Evolutionary conservation across 768 basidiomycete genomes (phyloP), one percentile per base, ranked within the genome.

Genomic region (Russula ochroleuca): DNA sequence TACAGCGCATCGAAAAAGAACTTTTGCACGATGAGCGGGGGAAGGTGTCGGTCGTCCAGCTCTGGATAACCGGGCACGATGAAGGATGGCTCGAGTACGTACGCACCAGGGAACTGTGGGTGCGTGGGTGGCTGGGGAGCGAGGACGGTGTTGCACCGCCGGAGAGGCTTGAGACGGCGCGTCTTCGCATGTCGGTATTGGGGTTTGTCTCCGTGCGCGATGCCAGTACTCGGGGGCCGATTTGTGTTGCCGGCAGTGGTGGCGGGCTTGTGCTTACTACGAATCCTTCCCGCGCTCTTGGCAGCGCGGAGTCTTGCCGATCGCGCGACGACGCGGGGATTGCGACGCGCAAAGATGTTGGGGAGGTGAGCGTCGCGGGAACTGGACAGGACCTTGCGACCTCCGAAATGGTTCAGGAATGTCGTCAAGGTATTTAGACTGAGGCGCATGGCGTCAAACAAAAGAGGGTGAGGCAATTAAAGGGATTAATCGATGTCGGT

Each of bases 1-100:
- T 11, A 23, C 9, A 64, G 54, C 23, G 47, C 59, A 1, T 65
- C 64, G 59, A 61, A n/a, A 59, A 65, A 65, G 10, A 57, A 1
- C 23, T 61, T 49, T 28, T 56, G 53, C 9, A 3, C 37, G 5
- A 56, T 23, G 48, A 65, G 53, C 5, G 33, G 14, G 47, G 37
- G 31, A 3, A 19, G 13, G 19, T 41, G 8, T 0, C 9, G 21
- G 25, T 40, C 11, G 43, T 47, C 52, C 2, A 25, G 3, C 21
- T 14, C 3, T 40, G 50, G 21, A 40, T 57, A 23, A 23, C 15
- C 35, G 13, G 33, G 50, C 4, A 31, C 11, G 48, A 33, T 2
- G 40, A 45, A 52, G 15, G 49, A 57, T 5, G 47, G 48, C 19
- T 55, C 48, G 48, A 11, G 6, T 0, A 11, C 1, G 63, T 43